These are phyloP conservation scores for Mortierella hygrophila DNA, from an alignment of 192 early-diverging fungal genomes.

Conservation along the genomic window DNA sequence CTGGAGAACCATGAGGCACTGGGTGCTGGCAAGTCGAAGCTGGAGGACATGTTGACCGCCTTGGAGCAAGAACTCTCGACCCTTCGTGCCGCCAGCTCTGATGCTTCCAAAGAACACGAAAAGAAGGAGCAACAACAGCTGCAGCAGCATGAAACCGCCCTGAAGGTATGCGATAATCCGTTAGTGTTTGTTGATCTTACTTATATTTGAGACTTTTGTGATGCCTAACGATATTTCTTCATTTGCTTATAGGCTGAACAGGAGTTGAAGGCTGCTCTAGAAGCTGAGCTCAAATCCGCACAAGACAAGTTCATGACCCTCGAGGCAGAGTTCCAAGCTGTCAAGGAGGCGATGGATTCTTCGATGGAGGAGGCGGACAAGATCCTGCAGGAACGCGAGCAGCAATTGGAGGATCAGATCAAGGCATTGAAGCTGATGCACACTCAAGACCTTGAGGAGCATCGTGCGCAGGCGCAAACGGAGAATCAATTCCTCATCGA, in stretches of 20 bases:
- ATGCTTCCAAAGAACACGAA: slow-evolving; percentile 6
- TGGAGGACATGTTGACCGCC: neutral
- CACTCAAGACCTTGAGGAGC: slow-evolving; percentile 16
- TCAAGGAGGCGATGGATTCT: slow-evolving; percentile 7
- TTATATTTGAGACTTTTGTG: neutral
- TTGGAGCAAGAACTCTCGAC: slow-evolving; percentile 24
- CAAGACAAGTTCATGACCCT: slow-evolving; percentile 1
- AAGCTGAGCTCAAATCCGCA: neutral
- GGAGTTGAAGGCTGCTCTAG: slow-evolving; percentile 2
- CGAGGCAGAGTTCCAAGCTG: neutral
- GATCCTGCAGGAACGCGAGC: slow-evolving; percentile 14
- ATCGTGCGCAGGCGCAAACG: neutral
- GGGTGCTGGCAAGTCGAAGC: neutral
- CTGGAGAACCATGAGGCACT: slow-evolving; percentile 5
- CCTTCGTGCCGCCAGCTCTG: neutral
- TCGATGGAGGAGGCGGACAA: slow-evolving; percentile 6
- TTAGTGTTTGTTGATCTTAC: neutral
- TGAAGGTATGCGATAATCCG: slow-evolving; percentile 15
- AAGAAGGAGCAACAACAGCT: neutral
- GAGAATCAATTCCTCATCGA: slow-evolving; percentile 29
- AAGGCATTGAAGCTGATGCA: slow-evolving; percentile 6
- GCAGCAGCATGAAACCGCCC: neutral
- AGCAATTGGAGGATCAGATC: slow-evolving; percentile 15
- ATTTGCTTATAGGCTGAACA: slow-evolving; percentile 10
- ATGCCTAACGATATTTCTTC: neutral